phyloP scores from a whole-genome alignment of 1,139 yeast species.

The Maudiozyma humilis region DNA sequence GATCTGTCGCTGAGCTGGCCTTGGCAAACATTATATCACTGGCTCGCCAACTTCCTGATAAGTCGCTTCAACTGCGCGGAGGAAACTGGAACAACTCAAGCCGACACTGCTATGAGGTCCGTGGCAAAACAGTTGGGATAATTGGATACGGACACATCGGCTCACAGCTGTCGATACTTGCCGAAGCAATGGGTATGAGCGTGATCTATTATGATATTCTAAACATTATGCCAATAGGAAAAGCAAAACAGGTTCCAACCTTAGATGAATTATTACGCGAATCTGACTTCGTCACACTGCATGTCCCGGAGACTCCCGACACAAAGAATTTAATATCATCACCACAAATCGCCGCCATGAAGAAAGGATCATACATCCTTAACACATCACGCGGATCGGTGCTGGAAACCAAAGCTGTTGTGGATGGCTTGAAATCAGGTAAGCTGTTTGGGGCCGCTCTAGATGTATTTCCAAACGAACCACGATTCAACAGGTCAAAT shows the following conservation, averaged over 20 bases:
- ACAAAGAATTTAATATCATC: conserved; percentile 82
- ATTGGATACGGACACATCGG: conserved; percentile 98
- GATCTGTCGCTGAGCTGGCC: conserved; percentile 95
- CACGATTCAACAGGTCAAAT: conserved; percentile 88
- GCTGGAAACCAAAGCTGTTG: conserved; percentile 86
- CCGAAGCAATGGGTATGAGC: conserved; percentile 96
- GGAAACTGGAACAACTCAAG: conserved; percentile 97
- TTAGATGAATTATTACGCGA: conserved; percentile 69
- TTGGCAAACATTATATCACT: conserved; percentile 88
- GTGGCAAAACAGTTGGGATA: conserved; percentile 96
- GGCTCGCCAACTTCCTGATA: conserved; percentile 94
- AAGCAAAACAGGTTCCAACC: conserved; percentile 83
- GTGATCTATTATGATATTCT: conserved; percentile 85
- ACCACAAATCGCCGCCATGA: conserved; percentile 92
- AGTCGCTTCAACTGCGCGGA: conserved; percentile 89
- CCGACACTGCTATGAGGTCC: conserved; percentile 93
- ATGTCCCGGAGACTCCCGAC: conserved; percentile 90
- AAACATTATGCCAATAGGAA: conserved; percentile 94
- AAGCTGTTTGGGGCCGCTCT: conserved; percentile 95
- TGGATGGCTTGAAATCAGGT: conserved; percentile 83
- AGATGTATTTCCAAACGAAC: conserved; percentile 95
- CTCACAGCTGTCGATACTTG: conserved; percentile 87
- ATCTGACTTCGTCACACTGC: conserved; percentile 85
- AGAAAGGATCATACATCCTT: conserved; percentile 85
- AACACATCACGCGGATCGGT: conserved; percentile 97